Base-by-base conservation (phyloP, 75 land plant species). In the Ceratopteris richardii region DNA sequence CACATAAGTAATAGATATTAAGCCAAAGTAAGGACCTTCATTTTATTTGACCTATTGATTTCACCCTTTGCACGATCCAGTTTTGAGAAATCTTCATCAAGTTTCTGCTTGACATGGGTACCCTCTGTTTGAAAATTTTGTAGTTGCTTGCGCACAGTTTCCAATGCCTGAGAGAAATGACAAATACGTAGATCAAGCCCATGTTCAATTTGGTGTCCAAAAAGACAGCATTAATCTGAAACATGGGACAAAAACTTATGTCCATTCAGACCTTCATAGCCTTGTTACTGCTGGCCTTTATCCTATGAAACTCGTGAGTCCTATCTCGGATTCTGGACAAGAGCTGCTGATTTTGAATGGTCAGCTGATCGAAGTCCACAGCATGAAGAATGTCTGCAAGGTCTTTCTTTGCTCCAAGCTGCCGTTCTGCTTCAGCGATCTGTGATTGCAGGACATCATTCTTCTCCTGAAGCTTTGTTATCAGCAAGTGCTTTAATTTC, bases 291-390 rank as follows among this genome's bases (percentile, higher is more conserved):
- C 11, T 39, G 19, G 30, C 69, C 61, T 72, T 72, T 31, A 66
- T n/a, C 18, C 60, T 42, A 43, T 42, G 59, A 29, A 65, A 33
- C 20, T 66, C 69, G 24, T 66, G 41, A 9, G 62, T 67, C 39
- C 64, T 54, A 41, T 66, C 64, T 0, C 58, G 57, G 5, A 72
- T 43, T 1, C 48, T 39, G 29, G 33, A 18, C 51, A 51, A 29
- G 16, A 60, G 52, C 31, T 66, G 75, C 31, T 65, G 64, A 23
- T 66, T 72, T 26, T 72, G 65, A 20, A 72, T 72, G 18, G 24
- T n/a, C 23, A 72, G 48, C 24, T 66, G 70, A 51, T 72, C 75
- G 44, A 72, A 72, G 41, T 72, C 75, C 21, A 72, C 69, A 26
- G 62, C 75, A 39, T 72, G 75, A 29, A 72, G 56, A 16, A 65